Percentiles rank a stretch among this genome's conserved stretches.
These are phyloP conservation scores for Rhodomyrtus tomentosa DNA, from an alignment of 345 rosid species.

Conservation along the genomic window DNA sequence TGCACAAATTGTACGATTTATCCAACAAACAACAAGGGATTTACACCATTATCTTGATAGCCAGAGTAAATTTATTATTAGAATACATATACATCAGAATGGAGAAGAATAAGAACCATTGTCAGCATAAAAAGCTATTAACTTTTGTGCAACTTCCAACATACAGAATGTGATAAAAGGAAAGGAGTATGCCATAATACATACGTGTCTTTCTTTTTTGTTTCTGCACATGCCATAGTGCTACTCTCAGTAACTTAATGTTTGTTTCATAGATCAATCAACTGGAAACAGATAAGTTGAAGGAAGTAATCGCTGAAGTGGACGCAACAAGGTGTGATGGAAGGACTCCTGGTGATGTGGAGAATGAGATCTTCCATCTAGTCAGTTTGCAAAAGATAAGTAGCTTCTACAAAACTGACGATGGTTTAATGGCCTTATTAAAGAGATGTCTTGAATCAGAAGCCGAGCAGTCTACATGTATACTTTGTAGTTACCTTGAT, in stretches of 20 bases:
- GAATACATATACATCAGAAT: neutral
- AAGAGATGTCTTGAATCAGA: constrained; percentile 38
- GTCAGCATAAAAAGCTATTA: neutral
- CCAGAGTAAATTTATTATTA: neutral
- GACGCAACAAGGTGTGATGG: neutral
- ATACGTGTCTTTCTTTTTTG: neutral
- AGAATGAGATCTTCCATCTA: constrained; percentile 18
- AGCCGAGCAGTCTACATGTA: constrained; percentile 7
- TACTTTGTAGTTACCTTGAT: constrained; percentile 43
- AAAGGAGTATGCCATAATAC: neutral
- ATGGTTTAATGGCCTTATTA: constrained; percentile 47
- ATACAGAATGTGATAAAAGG: neutral
- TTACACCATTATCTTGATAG: neutral
- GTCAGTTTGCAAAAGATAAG: constrained; percentile 31
- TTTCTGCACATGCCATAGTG: neutral
- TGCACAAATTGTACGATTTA: neutral
- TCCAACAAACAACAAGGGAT: neutral
- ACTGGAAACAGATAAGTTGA: neutral
- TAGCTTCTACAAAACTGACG: constrained; percentile 30
- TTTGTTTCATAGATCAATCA: neutral
- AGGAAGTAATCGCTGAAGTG: neutral
- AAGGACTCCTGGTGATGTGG: neutral
- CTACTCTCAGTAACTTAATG: neutral
- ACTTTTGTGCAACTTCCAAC: neutral
- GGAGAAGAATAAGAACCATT: neutral